These are phyloP conservation scores for Dichotomocladium elegans DNA, from an alignment of 371 early-diverging fungal species.

Conservation along the genomic window DNA sequence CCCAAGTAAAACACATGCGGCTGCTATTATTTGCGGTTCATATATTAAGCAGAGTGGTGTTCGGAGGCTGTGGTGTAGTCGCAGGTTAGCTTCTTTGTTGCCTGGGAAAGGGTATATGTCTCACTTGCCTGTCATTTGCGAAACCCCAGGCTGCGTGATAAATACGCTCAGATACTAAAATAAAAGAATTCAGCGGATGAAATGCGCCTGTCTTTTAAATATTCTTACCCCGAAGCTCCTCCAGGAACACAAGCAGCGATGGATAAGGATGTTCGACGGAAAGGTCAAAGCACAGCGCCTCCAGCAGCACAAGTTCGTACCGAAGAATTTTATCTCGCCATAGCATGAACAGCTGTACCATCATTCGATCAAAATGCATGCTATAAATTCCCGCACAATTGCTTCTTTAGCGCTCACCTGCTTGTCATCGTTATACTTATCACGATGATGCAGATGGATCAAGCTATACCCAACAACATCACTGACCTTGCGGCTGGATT, in stretches of 20 bases:
- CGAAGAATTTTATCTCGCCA: conserved; percentile 46
- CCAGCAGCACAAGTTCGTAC: conserved; percentile 65
- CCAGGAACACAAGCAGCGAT: conserved; percentile 41
- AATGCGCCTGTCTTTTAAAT: neutral
- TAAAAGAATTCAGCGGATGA: neutral
- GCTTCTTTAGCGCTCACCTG: no score
- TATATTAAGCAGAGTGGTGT: conserved; percentile 32
- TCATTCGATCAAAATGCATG: no score
- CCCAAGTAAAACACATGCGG: conserved; percentile 23
- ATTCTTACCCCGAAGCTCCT: conserved; percentile 31
- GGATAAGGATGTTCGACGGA: conserved; percentile 71
- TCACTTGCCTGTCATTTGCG: conserved; percentile 48
- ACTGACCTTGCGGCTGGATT: conserved; percentile 57
- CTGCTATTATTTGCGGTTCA: conserved; percentile 36
- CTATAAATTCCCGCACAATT: no score
- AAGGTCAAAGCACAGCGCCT: conserved; percentile 75
- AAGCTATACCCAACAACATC: conserved; percentile 47
- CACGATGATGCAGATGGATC: neutral
- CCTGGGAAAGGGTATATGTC: neutral
- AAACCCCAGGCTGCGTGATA: conserved; percentile 55
- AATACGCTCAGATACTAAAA: conserved; percentile 16
- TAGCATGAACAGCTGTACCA: conserved; percentile 36
- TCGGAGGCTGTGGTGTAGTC: conserved; percentile 31
- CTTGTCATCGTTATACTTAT: conserved; percentile 17
- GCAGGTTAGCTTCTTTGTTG: no score